phyloP scores from a whole-genome alignment of 805 yeast genomes.

The Scheffersomyces coipomensis region DNA sequence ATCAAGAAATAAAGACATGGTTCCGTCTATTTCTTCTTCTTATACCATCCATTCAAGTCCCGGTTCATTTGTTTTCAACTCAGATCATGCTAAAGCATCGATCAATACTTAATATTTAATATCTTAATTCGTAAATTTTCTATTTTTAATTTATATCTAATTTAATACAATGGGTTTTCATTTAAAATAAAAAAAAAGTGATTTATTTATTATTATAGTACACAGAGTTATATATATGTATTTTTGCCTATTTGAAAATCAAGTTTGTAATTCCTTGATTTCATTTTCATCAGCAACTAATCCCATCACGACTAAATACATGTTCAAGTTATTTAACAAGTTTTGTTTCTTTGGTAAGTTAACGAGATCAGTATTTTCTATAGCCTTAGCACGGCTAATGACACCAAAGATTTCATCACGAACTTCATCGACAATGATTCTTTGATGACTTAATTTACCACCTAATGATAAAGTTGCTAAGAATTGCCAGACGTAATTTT shows the following conservation, averaged over 20 bases:
- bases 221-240: background rate
- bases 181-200: background rate
- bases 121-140: no score
- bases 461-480: slow-evolving; percentile 91
- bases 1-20: background rate
- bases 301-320: slow-evolving; percentile 96
- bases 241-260: background rate
- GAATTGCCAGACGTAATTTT: slow-evolving; percentile 88
- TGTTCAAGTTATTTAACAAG: slow-evolving; percentile 76
- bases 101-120: no score
- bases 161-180: no score
- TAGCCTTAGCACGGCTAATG: slow-evolving; percentile 71
- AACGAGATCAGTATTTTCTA: slow-evolving; percentile 47
- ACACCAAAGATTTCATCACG: slow-evolving; percentile 91
- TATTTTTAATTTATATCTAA: background rate
- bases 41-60: background rate
- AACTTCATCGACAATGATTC: slow-evolving; percentile 90
- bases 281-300: slow-evolving; percentile 87
- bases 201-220: no score
- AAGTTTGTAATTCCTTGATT: slow-evolving; percentile 62
- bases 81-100: no score
- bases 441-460: slow-evolving; percentile 86
- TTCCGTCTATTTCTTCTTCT: background rate
- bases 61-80: background rate
- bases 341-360: slow-evolving; percentile 49